Conservation (phyloP, 176 grass and related monocot species). For the Sorghum bicolor region Sorghum_bicolor_NCBIv3 NC_012872.2:3078501-3079000, state of each 20-base stretch:
- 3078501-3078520: constrained; percentile 58
- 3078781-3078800: not conserved
- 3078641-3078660: not conserved
- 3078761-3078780: not conserved
- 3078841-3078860: not conserved
- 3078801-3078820: not conserved
- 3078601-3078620: not conserved
- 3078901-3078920: not conserved
- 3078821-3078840: not conserved
- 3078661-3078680: not conserved
- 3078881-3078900: not conserved
- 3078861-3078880: not conserved
- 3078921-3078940: not conserved
- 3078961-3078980: not conserved
- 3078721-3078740: not conserved
- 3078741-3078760: not conserved
- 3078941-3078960: not conserved
- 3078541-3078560: constrained; percentile 41
- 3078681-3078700: not conserved
- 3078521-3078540: constrained; percentile 62
- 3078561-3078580: not conserved
- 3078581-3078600: not conserved
- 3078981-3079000: not conserved
- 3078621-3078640: not conserved
- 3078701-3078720: constrained; percentile 1